A percentile compares a stretch with the other conserved stretches of the same genome.
phyloP scores from a whole-genome alignment of 108 stramenopile species.

The Cylindrotheca fusiformis region DNA sequence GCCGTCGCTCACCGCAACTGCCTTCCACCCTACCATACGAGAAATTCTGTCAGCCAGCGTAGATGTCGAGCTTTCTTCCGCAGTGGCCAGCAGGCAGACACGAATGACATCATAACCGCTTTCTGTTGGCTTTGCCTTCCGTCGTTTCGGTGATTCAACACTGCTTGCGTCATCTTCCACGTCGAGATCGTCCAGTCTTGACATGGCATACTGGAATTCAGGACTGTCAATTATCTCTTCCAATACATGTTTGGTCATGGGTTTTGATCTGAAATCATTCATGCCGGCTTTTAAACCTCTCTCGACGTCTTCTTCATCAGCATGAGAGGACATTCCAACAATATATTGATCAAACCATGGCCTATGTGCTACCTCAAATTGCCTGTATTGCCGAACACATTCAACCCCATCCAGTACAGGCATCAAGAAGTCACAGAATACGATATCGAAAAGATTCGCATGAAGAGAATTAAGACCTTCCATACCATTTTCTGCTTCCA shows the following conservation, averaged over 20 bases:
- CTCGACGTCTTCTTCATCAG: slow-evolving; percentile 40
- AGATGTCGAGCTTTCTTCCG: slow-evolving; percentile 11
- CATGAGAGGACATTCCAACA: slow-evolving; percentile 63
- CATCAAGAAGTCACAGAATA: slow-evolving; percentile 74
- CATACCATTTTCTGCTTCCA: slow-evolving; percentile 59
- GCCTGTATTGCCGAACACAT: slow-evolving; percentile 52
- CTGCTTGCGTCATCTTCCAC: slow-evolving; percentile 17
- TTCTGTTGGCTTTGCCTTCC: background rate
- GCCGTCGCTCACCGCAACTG: slow-evolving; percentile 24
- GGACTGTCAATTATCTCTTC: slow-evolving; percentile 42
- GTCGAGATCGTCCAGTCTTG: slow-evolving; percentile 22
- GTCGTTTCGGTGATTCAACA: slow-evolving; percentile 1
- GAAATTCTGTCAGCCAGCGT: slow-evolving; percentile 9
- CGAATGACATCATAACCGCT: background rate
- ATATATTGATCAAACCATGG: slow-evolving; percentile 49
- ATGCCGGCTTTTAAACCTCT: slow-evolving; percentile 56
- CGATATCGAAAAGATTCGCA: slow-evolving; percentile 44
- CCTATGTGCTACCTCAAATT: slow-evolving; percentile 39
- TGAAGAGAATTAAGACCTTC: slow-evolving; percentile 54
- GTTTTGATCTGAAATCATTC: slow-evolving; percentile 55
- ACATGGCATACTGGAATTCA: slow-evolving; percentile 15
- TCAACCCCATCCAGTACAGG: slow-evolving; percentile 75
- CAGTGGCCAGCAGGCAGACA: slow-evolving; percentile 12
- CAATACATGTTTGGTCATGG: slow-evolving; percentile 42
- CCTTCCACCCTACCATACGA: slow-evolving; percentile 35